These are phyloP conservation scores for Neotropicomus parvogracilis DNA, from an alignment of 1,284 basidiomycete species.

Conservation along the genomic window DNA sequence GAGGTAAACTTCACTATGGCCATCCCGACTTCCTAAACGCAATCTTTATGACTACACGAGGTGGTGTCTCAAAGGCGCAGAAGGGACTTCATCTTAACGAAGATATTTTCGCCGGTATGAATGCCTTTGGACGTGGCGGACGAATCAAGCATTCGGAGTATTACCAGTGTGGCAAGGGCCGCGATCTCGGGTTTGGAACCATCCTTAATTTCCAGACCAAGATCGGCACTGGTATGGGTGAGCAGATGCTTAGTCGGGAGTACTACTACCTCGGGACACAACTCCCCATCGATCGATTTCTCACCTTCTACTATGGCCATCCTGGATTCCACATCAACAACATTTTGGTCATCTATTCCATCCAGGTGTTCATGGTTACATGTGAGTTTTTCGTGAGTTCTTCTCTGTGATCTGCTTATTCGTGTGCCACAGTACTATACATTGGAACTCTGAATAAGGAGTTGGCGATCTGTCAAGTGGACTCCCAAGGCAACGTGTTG, in stretches of 20 bases:
- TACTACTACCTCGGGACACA: slow-evolving; percentile 99
- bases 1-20: slow-evolving; percentile 98
- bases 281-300: slow-evolving; percentile 95
- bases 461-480: slow-evolving; percentile 81
- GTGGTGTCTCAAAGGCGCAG: slow-evolving; percentile 98
- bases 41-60: slow-evolving; percentile 97
- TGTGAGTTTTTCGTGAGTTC: slow-evolving; percentile 46
- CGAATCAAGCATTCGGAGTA: slow-evolving; percentile 99
- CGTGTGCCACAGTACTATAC: slow-evolving; percentile 63
- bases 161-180: slow-evolving; percentile 98
- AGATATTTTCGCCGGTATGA: slow-evolving; percentile 99
- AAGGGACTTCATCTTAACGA: slow-evolving; percentile 99
- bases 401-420: slow-evolving; percentile 8
- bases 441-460: slow-evolving; percentile 94
- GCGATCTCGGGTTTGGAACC: slow-evolving; percentile 98
- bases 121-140: slow-evolving; percentile 95
- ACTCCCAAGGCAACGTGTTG: slow-evolving; percentile 73
- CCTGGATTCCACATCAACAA: slow-evolving; percentile 99
- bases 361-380: slow-evolving; percentile 92
- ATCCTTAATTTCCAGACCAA: slow-evolving; percentile 99
- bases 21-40: slow-evolving; percentile 99
- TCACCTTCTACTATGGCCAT: slow-evolving; percentile 99
- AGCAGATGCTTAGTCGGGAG: slow-evolving; percentile 99
- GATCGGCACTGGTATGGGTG: slow-evolving; percentile 99
- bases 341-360: slow-evolving; percentile 95